Evolutionary conservation across 257 asterid species (phyloP).

Genomic region (Solanum medicagineum): DNA sequence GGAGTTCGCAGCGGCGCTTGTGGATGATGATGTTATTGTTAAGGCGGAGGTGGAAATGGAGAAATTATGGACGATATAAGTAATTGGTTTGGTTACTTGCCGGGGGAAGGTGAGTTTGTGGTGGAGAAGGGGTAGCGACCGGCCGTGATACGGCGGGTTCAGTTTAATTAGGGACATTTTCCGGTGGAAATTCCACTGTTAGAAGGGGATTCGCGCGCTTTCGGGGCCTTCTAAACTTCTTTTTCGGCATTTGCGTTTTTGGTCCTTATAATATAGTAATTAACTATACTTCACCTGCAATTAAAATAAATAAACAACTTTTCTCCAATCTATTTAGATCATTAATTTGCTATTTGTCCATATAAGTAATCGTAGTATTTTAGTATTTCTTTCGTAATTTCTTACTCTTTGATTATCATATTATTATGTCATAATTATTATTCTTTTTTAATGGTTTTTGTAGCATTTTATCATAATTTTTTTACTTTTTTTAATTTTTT

Average conservation of each 20-base stretch:
- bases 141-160: constrained; percentile 9
- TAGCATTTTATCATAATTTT: neutral
- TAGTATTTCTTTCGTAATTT: neutral
- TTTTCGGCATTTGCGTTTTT: neutral
- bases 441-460: neutral
- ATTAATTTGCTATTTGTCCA: neutral
- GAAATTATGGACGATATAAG: neutral
- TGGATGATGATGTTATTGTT: constrained; percentile 1
- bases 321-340: neutral
- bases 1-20: constrained; percentile 9
- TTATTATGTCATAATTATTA: neutral
- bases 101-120: constrained; percentile 4
- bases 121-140: constrained; percentile 5
- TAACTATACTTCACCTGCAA: neutral
- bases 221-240: neutral
- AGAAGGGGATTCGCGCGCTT: neutral
- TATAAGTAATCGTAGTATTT: neutral
- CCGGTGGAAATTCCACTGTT: neutral
- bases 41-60: neutral
- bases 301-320: neutral
- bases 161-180: constrained; percentile 19
- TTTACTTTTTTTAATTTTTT: rapidly evolving
- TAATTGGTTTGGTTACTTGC: neutral
- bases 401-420: neutral
- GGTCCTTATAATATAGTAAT: neutral